These are phyloP conservation scores for Neurospora cerealis DNA, from an alignment of 495 filamentous ascomycete genomes.

Conservation along the genomic window DNA sequence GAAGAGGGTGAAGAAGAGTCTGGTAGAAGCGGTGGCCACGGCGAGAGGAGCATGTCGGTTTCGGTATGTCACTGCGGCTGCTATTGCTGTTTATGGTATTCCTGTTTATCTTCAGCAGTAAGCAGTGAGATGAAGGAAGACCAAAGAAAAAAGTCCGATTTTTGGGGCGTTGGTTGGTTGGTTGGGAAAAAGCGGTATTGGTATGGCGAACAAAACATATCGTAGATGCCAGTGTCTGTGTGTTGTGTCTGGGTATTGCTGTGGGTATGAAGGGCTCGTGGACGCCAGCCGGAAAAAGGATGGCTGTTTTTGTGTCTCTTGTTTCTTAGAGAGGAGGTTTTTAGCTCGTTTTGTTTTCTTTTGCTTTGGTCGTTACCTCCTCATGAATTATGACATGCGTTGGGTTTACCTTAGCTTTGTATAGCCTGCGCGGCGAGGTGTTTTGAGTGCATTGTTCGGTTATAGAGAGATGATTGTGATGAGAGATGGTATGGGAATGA, in stretches of 20 bases:
- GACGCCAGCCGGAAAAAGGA: background rate
- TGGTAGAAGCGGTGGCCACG: constrained; percentile 71
- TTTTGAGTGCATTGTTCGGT: background rate
- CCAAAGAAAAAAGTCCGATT: background rate
- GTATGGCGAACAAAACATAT: constrained; percentile 19
- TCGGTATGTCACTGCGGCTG: constrained; percentile 84
- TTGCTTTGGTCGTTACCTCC: background rate
- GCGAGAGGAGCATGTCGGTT: constrained; percentile 69
- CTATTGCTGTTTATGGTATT: constrained; percentile 88
- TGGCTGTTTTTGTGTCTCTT: background rate
- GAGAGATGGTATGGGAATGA: background rate
- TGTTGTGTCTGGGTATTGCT: background rate
- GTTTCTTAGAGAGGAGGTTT: background rate
- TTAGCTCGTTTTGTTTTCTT: background rate
- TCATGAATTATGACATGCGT: background rate
- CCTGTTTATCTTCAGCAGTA: constrained; percentile 62
- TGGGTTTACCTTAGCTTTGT: background rate
- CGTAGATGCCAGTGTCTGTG: background rate
- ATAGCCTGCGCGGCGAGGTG: background rate
- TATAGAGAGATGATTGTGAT: background rate
- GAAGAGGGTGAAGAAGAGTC: constrained; percentile 18
- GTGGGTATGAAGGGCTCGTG: background rate
- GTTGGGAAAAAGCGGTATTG: background rate
- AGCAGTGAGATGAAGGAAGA: background rate
- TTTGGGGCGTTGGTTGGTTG: background rate